Evolutionary conservation across 176 grass and related monocot species (phyloP).

Genomic region (Eremochloa ophiuroides): DNA sequence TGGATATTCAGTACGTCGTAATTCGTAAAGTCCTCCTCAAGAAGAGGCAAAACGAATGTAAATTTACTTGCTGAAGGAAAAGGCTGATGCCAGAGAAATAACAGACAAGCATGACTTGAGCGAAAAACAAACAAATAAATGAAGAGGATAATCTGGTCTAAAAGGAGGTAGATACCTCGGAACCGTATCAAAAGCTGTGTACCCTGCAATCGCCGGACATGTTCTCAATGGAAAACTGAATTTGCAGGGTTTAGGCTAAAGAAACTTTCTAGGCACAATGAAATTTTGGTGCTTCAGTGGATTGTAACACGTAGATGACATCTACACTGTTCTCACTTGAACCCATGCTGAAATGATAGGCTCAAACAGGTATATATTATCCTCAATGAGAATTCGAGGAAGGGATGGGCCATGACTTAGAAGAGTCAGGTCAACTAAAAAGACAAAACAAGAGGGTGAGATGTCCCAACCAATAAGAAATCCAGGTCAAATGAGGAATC

Average conservation of each 20-base stretch:
- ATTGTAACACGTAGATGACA: accelerated
- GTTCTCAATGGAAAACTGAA: neutral
- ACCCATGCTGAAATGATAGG: too few species aligned
- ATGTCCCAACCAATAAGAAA: too few species aligned
- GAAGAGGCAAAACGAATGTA: neutral
- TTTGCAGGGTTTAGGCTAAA: neutral
- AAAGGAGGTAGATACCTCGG: neutral
- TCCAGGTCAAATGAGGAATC: too few species aligned
- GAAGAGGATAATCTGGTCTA: neutral
- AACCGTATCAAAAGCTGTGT: neutral
- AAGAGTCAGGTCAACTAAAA: neutral
- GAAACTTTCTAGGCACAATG: neutral
- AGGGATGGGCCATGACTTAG: neutral
- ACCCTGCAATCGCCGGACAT: neutral
- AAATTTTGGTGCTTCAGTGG: neutral
- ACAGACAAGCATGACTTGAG: neutral
- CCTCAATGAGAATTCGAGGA: neutral
- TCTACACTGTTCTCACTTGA: too few species aligned
- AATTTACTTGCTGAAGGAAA: neutral
- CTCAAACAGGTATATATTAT: neutral
- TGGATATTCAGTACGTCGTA: neutral
- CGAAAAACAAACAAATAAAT: neutral
- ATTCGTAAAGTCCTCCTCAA: neutral
- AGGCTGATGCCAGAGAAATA: neutral
- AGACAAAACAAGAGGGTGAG: neutral